Evolutionary conservation across 257 asterid species (phyloP).

Genomic region (Cordia subcordata): DNA sequence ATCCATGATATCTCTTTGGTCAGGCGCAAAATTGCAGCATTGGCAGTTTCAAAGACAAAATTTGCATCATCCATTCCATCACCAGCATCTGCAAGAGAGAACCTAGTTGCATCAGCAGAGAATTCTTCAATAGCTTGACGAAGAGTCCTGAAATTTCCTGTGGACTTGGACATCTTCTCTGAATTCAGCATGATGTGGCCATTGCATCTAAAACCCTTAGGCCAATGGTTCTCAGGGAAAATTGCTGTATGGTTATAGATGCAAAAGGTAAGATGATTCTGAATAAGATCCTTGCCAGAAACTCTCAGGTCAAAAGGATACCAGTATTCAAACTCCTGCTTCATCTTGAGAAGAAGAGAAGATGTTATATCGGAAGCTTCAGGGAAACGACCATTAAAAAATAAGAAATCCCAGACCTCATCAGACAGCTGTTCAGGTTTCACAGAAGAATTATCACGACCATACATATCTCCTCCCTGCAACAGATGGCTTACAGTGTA

Average conservation of each 20-base stretch:
- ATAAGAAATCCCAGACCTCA: slow-evolving; percentile 8
- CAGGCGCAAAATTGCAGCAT: slow-evolving; percentile 6
- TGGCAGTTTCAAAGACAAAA: slow-evolving; percentile 5
- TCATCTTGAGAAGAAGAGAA: slow-evolving; percentile 1
- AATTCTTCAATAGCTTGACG: slow-evolving; percentile 10
- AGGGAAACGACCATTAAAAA: not conserved
- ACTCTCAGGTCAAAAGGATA: slow-evolving; percentile 9
- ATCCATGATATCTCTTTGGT: slow-evolving; percentile 8
- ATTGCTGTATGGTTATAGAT: slow-evolving; percentile 8
- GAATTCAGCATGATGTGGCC: slow-evolving; percentile 8
- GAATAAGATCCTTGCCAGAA: slow-evolving; percentile 9
- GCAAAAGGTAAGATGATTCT: slow-evolving; percentile 10
- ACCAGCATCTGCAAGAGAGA: slow-evolving; percentile 10
- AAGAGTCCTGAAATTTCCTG: slow-evolving; percentile 6
- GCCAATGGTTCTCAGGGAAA: slow-evolving; percentile 4
- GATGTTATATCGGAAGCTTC: not conserved
- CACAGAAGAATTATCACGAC: not conserved
- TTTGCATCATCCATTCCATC: slow-evolving; percentile 12
- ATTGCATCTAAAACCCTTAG: slow-evolving; percentile 9
- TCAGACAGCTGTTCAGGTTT: slow-evolving; percentile 4
- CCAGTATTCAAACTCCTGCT: slow-evolving; percentile 9
- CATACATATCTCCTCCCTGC: slow-evolving; percentile 7
- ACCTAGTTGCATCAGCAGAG: slow-evolving; percentile 8
- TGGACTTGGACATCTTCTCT: slow-evolving; percentile 10
- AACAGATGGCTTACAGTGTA: slow-evolving; percentile 5